Evolutionary conservation across 495 filamentous ascomycete species (phyloP), one percentile per base, ranked within the genome.

Genomic region (Cercophora samala): DNA sequence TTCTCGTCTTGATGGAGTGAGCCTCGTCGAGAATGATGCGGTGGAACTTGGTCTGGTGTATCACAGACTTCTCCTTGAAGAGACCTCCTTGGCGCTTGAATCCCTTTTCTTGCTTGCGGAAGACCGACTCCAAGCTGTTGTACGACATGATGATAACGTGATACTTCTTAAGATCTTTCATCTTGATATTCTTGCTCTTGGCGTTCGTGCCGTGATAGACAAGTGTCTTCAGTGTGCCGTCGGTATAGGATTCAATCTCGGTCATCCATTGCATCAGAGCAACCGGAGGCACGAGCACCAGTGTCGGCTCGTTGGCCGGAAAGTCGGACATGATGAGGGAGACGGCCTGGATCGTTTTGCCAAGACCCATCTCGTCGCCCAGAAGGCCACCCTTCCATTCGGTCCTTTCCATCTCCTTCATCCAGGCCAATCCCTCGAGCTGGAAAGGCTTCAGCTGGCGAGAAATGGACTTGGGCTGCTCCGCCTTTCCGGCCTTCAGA

Each of bases 111-210:
- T 99, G 91, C 75, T 94, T 97, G 56, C 95, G 90, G 75, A 92
- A 90, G 69, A 95, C 88, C 2, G 92, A 95, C 75, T 97, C 95
- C 46, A 99, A 78, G 62, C 91, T 90, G 76, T 94, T 93, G 80
- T 99, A 96, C 18, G 94, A 97, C 75, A 97, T 95, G 86, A 98
- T 91, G 73, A 98, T 93, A 8, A 99, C 92, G 78, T 99, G 86
- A 73, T 89, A 94, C 65, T 88, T 86, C 74, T 87, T 89, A 32
- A 97, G 79, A 26, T 93, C 91, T 64, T 90, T 88, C 23, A 85
- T 74, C 5, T 82, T 85, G 54, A 95, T 80, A 54, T 86, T 86
- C 79, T 96, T 97, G 46, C 90, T 83, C 77, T 93, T 91, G 13
- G 86, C 68, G 68, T 97, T 96, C 5, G 92, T 90, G 51, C 92